A percentile compares a stretch with the other conserved stretches of the same genome.
phyloP scores from a whole-genome alignment of 306 rosid species.

The Lithocarpus polystachyus region DNA sequence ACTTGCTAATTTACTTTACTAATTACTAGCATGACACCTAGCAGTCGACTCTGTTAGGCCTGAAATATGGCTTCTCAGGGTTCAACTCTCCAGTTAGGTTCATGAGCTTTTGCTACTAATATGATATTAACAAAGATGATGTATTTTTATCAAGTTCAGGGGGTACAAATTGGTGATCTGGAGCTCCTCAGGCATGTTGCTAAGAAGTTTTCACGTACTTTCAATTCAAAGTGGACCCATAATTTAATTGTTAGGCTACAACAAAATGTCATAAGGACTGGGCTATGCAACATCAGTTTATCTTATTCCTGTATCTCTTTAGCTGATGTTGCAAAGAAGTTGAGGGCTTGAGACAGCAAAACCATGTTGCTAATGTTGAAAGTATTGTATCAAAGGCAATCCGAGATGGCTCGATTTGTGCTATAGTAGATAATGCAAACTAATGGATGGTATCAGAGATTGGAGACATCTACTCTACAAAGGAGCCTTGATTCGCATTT shows the following conservation, averaged over 20 bases:
- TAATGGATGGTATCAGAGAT: too few relatives aligned
- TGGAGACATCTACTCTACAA: constrained; percentile 30
- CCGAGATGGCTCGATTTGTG: constrained; percentile 77
- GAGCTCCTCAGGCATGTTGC: constrained; percentile 87
- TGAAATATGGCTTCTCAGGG: neutral
- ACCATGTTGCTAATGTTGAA: constrained; percentile 51
- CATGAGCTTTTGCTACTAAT: neutral
- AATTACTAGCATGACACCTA: neutral
- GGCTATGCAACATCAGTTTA: constrained; percentile 89
- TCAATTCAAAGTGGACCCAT: constrained; percentile 72
- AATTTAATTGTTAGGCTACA: constrained; percentile 87
- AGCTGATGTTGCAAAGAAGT: constrained; percentile 78
- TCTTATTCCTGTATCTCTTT: constrained; percentile 79
- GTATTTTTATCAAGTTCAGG: constrained; percentile 48
- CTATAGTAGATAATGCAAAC: constrained; percentile 29
- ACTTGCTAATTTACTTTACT: neutral
- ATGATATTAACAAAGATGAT: neutral
- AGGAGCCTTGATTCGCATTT: constrained; percentile 19
- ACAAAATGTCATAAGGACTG: constrained; percentile 92
- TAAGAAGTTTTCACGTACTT: constrained; percentile 69
- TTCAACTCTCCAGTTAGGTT: neutral
- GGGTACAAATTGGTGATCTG: constrained; percentile 85
- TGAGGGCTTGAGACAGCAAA: constrained; percentile 35
- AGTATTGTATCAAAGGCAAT: constrained; percentile 67
- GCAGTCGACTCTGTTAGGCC: neutral